Evolutionary conservation across 169 alveolate genomes (phyloP).

Genomic region (Eimeria zaria): DNA sequence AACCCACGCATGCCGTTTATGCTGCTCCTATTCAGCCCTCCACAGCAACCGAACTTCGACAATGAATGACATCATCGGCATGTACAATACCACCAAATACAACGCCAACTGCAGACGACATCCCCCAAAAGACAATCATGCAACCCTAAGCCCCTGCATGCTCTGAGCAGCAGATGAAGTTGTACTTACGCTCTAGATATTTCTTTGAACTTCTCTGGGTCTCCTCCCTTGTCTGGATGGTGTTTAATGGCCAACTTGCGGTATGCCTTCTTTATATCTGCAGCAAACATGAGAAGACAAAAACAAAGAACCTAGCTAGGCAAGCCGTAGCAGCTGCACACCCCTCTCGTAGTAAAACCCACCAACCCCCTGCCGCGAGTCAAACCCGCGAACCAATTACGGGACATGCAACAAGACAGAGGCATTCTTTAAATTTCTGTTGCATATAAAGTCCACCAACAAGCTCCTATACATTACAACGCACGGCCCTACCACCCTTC

Average conservation of each 20-base stretch:
- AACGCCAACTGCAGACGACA: too few relatives aligned
- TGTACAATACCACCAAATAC: too few relatives aligned
- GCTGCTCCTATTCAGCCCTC: background rate
- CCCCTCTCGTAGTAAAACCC: background rate
- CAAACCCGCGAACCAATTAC: background rate
- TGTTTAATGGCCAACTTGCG: slow-evolving; percentile 97
- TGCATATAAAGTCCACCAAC: background rate
- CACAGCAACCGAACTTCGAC: background rate
- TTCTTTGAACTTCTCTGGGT: slow-evolving; percentile 98
- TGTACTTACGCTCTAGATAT: slow-evolving; percentile 96
- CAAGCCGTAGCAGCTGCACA: background rate
- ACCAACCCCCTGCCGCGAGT: too few relatives aligned
- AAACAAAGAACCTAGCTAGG: background rate
- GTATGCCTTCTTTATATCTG: slow-evolving; percentile 98
- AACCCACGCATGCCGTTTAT: too few relatives aligned
- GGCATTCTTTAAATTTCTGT: background rate
- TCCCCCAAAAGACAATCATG: background rate
- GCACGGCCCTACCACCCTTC: too few relatives aligned
- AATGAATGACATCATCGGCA: background rate
- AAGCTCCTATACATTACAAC: background rate
- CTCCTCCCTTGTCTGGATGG: slow-evolving; percentile 99
- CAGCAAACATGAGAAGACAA: background rate
- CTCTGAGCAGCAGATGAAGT: background rate
- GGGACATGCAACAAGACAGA: background rate
- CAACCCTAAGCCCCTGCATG: background rate